Conservation (phyloP, 805 yeast genomes). For the Osmozyma mogii region DNA sequence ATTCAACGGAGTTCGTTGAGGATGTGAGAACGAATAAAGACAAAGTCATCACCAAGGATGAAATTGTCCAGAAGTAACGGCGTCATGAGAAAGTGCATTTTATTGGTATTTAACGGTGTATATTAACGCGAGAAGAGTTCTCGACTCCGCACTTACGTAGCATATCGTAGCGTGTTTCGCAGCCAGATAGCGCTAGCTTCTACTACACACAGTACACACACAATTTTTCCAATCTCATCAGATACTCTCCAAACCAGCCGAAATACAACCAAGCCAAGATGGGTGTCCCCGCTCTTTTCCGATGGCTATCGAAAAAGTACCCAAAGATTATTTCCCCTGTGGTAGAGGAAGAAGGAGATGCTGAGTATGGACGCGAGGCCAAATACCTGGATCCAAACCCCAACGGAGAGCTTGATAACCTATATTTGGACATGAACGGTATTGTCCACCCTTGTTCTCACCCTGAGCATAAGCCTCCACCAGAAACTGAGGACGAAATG, state of each 20-base stretch:
- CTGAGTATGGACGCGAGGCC: constrained; percentile 18
- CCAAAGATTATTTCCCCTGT: constrained; percentile 94
- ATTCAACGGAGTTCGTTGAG: not conserved
- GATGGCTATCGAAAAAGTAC: constrained; percentile 91
- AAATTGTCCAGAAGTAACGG: no score
- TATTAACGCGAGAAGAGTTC: no score
- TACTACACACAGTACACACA: no score
- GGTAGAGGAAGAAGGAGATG: constrained; percentile 59
- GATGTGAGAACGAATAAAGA: no score
- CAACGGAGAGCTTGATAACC: constrained; percentile 90
- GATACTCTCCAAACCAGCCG: no score
- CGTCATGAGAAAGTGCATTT: no score
- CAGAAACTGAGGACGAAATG: constrained; percentile 96
- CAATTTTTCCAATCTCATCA: not conserved
- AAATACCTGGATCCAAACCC: constrained; percentile 74
- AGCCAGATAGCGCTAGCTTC: no score
- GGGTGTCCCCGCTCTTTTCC: constrained; percentile 97
- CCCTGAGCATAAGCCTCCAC: constrained; percentile 94
- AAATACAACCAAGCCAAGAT: constrained; percentile 22
- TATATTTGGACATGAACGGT: constrained; percentile 97
- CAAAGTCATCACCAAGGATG: no score
- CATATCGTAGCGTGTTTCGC: no score
- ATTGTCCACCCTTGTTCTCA: constrained; percentile 99
- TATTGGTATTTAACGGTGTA: no score
- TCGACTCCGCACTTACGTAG: no score